Evolutionary conservation across 495 filamentous ascomycete species (phyloP), one percentile per base, ranked within the genome.

Genomic region (Xylaria nigripes): DNA sequence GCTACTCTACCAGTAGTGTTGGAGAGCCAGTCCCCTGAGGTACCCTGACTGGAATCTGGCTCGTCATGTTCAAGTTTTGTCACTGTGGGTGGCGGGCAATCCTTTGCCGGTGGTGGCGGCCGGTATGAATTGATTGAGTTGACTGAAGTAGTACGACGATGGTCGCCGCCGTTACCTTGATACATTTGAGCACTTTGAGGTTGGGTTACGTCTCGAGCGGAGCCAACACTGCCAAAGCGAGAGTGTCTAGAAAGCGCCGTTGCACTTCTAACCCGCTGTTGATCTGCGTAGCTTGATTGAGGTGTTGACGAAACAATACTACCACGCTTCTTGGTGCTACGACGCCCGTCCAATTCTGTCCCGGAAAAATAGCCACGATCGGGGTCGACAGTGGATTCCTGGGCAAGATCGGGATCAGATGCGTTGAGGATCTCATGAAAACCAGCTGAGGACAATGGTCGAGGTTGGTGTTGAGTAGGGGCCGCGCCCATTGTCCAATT

Each of bases 361-460:
- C 90, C 89, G 1, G 93, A 97, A 64, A 96, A 95, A 68, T 97
- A 97, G 18, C 90, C 93, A 21, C 89, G 83, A 61, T 98, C 93
- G 19, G 92, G 70, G 29, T 93, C 90, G 32, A 68, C 68, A 3
- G 68, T 63, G 10, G 69, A 69, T 54, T 74, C 66, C 52, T 71
- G 68, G 25, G 57, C 3, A 10, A 70, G 54, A 21, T 69, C 64
- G 21, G 57, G 47, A 45, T 68, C 63, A 8, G 65, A 68, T 24
- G 56, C 57, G 5, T 65, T 56, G 43, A 65, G 24, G 6, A 57
- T 53, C 23, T 74, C 72, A 42, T 74, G 71, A 38, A 72, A 64
- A 8, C 74, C 76, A 10, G 74, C 66, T 2, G 77, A 76, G 6
- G 79, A 81, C 6, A 70, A 41, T 40, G 74, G 74, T 6, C 70